These are phyloP conservation scores for Ganoderma meredithae DNA, from an alignment of 1,284 basidiomycete genomes.

Conservation along the genomic window DNA sequence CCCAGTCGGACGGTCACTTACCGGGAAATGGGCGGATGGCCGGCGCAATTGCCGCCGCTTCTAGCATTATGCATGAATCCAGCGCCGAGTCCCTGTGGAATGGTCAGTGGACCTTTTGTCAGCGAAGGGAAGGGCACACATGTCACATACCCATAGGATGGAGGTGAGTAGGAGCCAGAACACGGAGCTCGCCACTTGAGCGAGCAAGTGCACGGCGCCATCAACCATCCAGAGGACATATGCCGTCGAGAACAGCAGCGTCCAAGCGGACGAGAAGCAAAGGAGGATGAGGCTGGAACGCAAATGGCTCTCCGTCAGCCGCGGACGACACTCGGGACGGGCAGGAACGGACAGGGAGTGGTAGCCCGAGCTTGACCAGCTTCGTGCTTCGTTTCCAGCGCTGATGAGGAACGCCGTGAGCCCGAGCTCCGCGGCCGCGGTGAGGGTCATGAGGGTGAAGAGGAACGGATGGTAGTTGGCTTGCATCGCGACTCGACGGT, in stretches of 20 bases:
- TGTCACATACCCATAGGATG: slow-evolving; percentile 74
- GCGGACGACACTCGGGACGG: slow-evolving; percentile 23
- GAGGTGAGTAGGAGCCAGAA: slow-evolving; percentile 72
- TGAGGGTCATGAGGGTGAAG: slow-evolving; percentile 72
- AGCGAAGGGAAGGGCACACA: slow-evolving; percentile 28
- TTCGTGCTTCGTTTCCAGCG: slow-evolving; percentile 63
- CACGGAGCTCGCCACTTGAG: slow-evolving; percentile 78
- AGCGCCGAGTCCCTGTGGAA: slow-evolving; percentile 63
- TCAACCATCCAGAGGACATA: slow-evolving; percentile 76
- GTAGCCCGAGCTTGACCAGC: slow-evolving; percentile 68
- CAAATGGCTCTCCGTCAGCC: slow-evolving; percentile 26
- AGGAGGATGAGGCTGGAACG: slow-evolving; percentile 58
- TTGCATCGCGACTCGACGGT: slow-evolving; percentile 42
- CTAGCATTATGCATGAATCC: slow-evolving; percentile 71
- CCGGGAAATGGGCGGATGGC: slow-evolving; percentile 60
- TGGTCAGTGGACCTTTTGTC: slow-evolving; percentile 6
- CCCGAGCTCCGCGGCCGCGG: slow-evolving; percentile 72
- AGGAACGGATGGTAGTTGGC: slow-evolving; percentile 72
- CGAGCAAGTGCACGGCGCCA: slow-evolving; percentile 69
- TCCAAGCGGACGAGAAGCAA: slow-evolving; percentile 76
- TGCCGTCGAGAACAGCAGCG: slow-evolving; percentile 67
- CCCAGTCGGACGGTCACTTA: slow-evolving; percentile 31
- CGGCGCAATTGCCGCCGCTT: slow-evolving; percentile 63
- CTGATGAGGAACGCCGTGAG: slow-evolving; percentile 75
- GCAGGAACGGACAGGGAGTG: slow-evolving; percentile 63